These are phyloP conservation scores for Glycine tomentella DNA, from an alignment of 306 rosid species.

Conservation along the genomic window DNA sequence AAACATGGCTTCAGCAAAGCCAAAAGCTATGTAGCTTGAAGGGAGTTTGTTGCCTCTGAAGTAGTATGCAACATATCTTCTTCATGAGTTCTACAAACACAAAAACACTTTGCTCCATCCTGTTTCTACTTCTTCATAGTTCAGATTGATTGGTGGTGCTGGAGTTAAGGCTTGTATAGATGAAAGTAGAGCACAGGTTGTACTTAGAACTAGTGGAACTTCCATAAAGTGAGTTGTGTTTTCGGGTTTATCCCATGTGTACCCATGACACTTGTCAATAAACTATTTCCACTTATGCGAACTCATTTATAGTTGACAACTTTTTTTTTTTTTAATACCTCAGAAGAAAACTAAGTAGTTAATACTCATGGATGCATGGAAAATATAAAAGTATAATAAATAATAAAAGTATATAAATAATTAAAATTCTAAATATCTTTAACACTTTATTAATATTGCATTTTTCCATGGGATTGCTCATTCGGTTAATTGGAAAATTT, in stretches of 20 bases:
- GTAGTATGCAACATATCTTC: slow-evolving; percentile 40
- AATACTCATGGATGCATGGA: neutral
- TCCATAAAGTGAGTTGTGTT: slow-evolving; percentile 50
- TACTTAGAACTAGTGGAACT: slow-evolving; percentile 52
- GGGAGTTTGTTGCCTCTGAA: slow-evolving; percentile 38
- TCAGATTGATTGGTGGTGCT: slow-evolving; percentile 47
- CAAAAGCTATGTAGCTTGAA: slow-evolving; percentile 13
- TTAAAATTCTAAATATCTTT: too few relatives aligned
- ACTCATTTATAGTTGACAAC: slow-evolving; percentile 32
- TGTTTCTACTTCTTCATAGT: neutral
- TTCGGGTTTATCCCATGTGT: slow-evolving; percentile 42
- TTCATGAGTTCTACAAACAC: slow-evolving; percentile 40
- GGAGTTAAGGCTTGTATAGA: slow-evolving; percentile 67
- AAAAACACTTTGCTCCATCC: slow-evolving; percentile 37
- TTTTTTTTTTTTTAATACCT: neutral
- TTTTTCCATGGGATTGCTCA: too few relatives aligned
- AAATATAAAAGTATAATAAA: too few relatives aligned
- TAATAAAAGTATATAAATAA: too few relatives aligned
- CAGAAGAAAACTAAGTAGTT: neutral
- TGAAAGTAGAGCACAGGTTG: slow-evolving; percentile 20
- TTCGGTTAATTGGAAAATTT: too few relatives aligned
- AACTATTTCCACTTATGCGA: slow-evolving; percentile 42
- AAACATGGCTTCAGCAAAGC: slow-evolving; percentile 46
- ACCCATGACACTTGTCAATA: slow-evolving; percentile 52
- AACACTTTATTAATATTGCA: too few relatives aligned